Conservation (phyloP, 768 basidiomycete species). For the Xerocomus potaroensis region DNA sequence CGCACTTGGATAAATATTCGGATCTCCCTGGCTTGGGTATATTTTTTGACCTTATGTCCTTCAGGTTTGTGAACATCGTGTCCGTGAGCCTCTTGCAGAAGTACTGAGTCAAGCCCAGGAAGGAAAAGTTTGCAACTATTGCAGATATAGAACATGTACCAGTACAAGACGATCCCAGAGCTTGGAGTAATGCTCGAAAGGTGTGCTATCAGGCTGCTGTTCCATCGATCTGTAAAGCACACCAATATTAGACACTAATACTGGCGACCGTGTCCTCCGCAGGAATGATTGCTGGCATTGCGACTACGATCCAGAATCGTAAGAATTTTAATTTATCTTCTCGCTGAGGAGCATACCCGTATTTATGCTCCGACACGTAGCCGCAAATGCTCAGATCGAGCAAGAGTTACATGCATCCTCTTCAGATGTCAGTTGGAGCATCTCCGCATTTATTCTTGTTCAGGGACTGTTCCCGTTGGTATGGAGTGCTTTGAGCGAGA, state of each 20-base stretch:
- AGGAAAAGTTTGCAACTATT: neutral
- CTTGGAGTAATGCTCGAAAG: conserved; percentile 55
- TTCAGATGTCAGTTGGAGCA: conserved; percentile 59
- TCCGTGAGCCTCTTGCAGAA: neutral
- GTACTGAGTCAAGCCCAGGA: conserved; percentile 2
- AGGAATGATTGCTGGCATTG: conserved; percentile 26
- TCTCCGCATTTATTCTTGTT: conserved; percentile 66
- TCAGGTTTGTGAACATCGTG: conserved; percentile 5
- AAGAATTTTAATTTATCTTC: neutral
- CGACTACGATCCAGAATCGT: conserved; percentile 28
- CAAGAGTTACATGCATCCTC: conserved; percentile 55
- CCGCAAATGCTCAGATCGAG: conserved; percentile 65
- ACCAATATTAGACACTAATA: conserved; percentile 17
- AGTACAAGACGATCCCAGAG: conserved; percentile 58
- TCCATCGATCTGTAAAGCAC: neutral
- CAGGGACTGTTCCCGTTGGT: conserved; percentile 66
- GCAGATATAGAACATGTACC: conserved; percentile 34
- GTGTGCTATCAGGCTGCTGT: conserved; percentile 26
- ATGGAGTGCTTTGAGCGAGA: conserved; percentile 72
- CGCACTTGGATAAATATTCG: conserved; percentile 1
- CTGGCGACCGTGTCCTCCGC: conserved; percentile 26
- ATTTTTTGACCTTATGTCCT: conserved; percentile 6
- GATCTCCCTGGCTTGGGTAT: neutral
- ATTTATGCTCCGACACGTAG: conserved; percentile 30
- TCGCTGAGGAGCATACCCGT: neutral